Percentiles rank a stretch among this genome's conserved stretches.
Evolutionary conservation across 805 yeast species (phyloP).

Genomic region (Cyberlindnera veronae): DNA sequence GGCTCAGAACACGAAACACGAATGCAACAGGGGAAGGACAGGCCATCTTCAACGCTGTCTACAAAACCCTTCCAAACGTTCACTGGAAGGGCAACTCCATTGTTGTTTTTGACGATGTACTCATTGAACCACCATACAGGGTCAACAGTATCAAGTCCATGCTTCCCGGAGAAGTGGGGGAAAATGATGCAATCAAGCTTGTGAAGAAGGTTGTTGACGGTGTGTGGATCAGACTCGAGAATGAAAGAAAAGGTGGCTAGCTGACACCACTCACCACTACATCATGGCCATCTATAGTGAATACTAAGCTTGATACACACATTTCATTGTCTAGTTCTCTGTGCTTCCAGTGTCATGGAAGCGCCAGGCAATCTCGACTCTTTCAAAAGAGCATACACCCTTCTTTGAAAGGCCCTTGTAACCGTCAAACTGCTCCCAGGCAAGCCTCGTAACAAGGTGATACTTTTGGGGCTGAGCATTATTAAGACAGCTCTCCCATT

Average conservation of each 20-base stretch:
- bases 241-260: slow-evolving; percentile 52
- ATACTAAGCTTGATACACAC: no score
- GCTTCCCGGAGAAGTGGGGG: slow-evolving; percentile 9
- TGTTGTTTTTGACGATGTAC: slow-evolving; percentile 44
- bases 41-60: slow-evolving; percentile 39
- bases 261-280: no score
- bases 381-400: slow-evolving; percentile 53
- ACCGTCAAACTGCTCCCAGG: slow-evolving; percentile 64
- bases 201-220: slow-evolving; percentile 49
- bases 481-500: slow-evolving; percentile 37
- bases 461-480: no score
- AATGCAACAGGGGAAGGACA: slow-evolving; percentile 43
- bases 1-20: slow-evolving; percentile 30
- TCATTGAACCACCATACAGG: slow-evolving; percentile 42
- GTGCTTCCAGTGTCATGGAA: not conserved
- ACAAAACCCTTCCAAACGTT: slow-evolving; percentile 42
- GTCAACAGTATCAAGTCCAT: slow-evolving; percentile 23
- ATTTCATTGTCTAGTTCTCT: no score
- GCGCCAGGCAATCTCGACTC: slow-evolving; percentile 13
- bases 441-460: slow-evolving; percentile 1
- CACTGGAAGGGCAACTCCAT: slow-evolving; percentile 43
- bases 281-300: no score
- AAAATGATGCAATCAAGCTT: slow-evolving; percentile 32
- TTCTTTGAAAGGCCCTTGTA: slow-evolving; percentile 53
- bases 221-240: slow-evolving; percentile 43